Base-by-base conservation (phyloP, 352 stramenopile species). In the Plasmopara muralis region DNA sequence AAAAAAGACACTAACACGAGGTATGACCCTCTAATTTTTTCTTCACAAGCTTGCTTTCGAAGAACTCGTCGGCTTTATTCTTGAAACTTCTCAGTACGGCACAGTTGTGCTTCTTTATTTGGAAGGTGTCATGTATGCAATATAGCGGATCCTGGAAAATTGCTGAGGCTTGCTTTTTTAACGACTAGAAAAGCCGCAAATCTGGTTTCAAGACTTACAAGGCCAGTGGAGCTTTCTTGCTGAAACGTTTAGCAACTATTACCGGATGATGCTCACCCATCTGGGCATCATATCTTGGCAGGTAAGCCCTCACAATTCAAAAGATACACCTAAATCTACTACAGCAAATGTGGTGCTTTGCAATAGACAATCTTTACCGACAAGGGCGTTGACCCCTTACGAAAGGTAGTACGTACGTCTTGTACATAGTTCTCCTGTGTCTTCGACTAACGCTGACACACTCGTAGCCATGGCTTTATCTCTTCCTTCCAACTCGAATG, bases 251-350 rank as follows among this genome's bases (percentile, higher is more conserved):
- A 72, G 62, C 18, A 74, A 87, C 34, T 91, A 91, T 58, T 91
- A 91, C 55, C 77, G 81, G 45, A 81, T 89, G 72, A 88, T 89
- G 72, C 71, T 91, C 37, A 66, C 68, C 33, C 81, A 91, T 38
- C 53, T 91, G 16, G 77, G 81, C 4, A 78, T 91, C 52, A 76
- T 89, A 15, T 75, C 70, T 40, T 91, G 81, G 81, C 81, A 87
- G 68, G 74, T 85, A 59, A 53, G 34, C 30, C 28, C 8, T 18
- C 20, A 25, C 20, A 25, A 25, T 25, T 25, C 20, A 25, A 25
- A 25, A 25, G 20, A 3, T 25, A 25, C 20, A 25, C 20, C 20
- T 25, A 25, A 3, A 25, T 25, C 20, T 25, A 25, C 20, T 25
- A 25, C 31, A 35, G 7, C 31, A 35, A 5, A 35, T 35, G 31